Evolutionary conservation across 805 yeast genomes (phyloP).

Genomic region (Wickerhamiella brachini): DNA sequence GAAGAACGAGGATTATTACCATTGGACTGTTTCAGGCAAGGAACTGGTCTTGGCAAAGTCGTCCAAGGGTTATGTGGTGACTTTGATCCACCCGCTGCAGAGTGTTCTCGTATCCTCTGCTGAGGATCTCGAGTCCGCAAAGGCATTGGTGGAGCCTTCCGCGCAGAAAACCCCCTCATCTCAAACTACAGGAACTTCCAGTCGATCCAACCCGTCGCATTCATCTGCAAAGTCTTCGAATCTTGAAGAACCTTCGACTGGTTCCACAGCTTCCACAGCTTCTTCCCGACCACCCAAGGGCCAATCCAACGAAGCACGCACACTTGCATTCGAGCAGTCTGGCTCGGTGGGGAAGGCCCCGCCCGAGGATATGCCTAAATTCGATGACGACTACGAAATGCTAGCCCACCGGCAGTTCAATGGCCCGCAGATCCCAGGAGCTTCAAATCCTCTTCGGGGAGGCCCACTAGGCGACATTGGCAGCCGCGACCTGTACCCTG

Average conservation of each 20-base stretch:
- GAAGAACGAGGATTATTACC: background rate
- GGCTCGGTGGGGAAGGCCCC: constrained; percentile 2
- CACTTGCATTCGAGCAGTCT: background rate
- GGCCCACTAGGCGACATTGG: constrained; percentile 23
- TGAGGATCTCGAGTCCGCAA: background rate
- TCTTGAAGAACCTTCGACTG: background rate
- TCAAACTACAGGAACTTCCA: too few species aligned
- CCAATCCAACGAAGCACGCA: background rate
- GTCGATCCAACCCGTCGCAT: background rate
- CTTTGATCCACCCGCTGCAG: background rate
- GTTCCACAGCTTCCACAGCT: background rate
- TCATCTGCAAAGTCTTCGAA: background rate
- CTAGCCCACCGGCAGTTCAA: constrained; percentile 3
- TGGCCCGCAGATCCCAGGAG: constrained; percentile 7
- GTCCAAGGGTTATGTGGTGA: background rate
- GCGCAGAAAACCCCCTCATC: too few species aligned
- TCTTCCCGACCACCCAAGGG: background rate
- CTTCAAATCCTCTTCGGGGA: background rate
- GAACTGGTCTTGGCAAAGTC: background rate
- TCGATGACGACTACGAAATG: constrained; percentile 32
- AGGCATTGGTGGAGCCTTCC: background rate
- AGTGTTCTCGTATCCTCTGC: background rate
- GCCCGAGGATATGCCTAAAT: constrained; percentile 26
- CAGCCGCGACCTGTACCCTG: constrained; percentile 27
- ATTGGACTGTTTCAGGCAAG: background rate